A percentile compares a stretch with the other conserved stretches of the same genome.
phyloP scores from a whole-genome alignment of 768 basidiomycete genomes.

The Gloeostereum incarnatum region DNA sequence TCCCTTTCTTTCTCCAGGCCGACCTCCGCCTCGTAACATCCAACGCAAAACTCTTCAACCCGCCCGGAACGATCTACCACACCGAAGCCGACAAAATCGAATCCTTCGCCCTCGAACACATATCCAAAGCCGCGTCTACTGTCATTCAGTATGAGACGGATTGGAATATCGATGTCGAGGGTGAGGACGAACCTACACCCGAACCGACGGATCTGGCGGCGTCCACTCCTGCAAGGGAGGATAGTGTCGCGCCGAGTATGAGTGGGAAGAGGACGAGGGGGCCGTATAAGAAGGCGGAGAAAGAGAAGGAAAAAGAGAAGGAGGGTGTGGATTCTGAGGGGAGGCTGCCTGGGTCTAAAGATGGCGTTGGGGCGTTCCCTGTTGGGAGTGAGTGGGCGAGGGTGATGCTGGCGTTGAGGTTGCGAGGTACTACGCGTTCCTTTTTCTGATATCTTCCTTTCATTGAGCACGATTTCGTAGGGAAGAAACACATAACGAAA shows the following conservation, averaged over 20 bases:
- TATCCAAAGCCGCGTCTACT: conserved; percentile 56
- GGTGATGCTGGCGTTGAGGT: conserved; percentile 62
- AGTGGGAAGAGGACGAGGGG: conserved; percentile 32
- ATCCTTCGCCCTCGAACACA: conserved; percentile 63
- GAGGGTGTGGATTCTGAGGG: conserved; percentile 62
- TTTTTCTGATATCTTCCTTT: not conserved
- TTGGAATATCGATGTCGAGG: conserved; percentile 79
- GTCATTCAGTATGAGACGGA: conserved; percentile 79
- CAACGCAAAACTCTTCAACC: conserved; percentile 74
- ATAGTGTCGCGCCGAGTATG: conserved; percentile 17
- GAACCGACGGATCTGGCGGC: conserved; percentile 33
- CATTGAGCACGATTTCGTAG: conserved; percentile 20
- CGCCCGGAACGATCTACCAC: conserved; percentile 63
- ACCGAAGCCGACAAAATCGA: conserved; percentile 69
- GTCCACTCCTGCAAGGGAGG: conserved; percentile 16
- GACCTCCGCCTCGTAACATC: conserved; percentile 65
- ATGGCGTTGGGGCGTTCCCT: conserved; percentile 67
- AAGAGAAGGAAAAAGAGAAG: conserved; percentile 23
- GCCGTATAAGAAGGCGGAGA: conserved; percentile 39
- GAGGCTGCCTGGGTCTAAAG: conserved; percentile 64
- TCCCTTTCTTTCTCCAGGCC: conserved; percentile 27
- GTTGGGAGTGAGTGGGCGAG: conserved; percentile 63
- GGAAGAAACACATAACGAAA: conserved; percentile 74
- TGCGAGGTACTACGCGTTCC: conserved; percentile 44
- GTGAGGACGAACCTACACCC: conserved; percentile 26